These are phyloP conservation scores for Rhodocollybia butyracea DNA, from an alignment of 768 basidiomycete genomes.

Conservation along the genomic window DNA sequence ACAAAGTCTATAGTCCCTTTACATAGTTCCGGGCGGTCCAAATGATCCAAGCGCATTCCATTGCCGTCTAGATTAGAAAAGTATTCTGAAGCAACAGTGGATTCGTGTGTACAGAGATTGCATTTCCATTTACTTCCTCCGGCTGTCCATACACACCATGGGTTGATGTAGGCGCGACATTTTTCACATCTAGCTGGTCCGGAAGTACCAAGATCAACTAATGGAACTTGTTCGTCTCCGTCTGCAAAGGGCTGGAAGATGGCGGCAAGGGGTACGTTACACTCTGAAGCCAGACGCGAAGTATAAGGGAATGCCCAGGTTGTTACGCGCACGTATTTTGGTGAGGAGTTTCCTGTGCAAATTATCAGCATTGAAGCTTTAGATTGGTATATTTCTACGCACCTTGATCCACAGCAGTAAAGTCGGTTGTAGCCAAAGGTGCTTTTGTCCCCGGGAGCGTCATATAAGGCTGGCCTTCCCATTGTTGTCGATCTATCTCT, in stretches of 20 bases:
- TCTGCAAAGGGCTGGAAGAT: constrained; percentile 90
- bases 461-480: constrained; percentile 69
- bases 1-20: constrained; percentile 91
- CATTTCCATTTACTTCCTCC: constrained; percentile 89
- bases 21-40: constrained; percentile 79
- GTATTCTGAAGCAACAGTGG: constrained; percentile 81
- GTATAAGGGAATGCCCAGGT: constrained; percentile 87
- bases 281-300: constrained; percentile 74
- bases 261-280: constrained; percentile 81
- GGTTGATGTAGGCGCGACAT: constrained; percentile 91
- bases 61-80: constrained; percentile 81
- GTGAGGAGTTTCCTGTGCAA: constrained; percentile 75
- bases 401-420: constrained; percentile 89
- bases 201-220: constrained; percentile 63
- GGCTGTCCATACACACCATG: constrained; percentile 84
- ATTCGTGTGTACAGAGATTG: constrained; percentile 83
- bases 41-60: constrained; percentile 75
- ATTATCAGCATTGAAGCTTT: not conserved
- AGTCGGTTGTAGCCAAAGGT: constrained; percentile 87
- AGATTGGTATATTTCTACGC: not conserved
- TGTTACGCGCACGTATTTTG: constrained; percentile 84
- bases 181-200: constrained; percentile 84
- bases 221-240: constrained; percentile 75
- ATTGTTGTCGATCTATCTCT: constrained; percentile 74
- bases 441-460: constrained; percentile 55